Base-by-base conservation (phyloP, 257 asterid species). In the Euphrasia confusa region DNA sequence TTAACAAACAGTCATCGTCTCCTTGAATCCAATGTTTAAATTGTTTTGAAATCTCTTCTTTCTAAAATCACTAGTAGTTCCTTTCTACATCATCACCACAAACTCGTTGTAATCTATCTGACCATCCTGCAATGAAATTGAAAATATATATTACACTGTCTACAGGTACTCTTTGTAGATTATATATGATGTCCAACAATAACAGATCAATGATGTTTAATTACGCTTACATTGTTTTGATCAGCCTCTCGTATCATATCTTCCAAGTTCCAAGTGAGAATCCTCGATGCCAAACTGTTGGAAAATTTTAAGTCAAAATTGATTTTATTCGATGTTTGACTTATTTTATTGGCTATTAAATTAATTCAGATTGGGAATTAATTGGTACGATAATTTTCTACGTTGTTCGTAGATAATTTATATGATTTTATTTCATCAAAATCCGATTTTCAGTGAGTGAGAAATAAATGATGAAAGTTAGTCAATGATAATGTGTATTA, bases 1-100 rank as follows among this genome's bases (percentile, higher is more conserved):
- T 75, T 66, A 80, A 62, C 35, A 68, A 60, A 69, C 77, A 27
- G 75, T 72, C 68, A 58, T 66, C 18, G 78, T 64, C 64, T 80
- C 80, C 53, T 70, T 77, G 54, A 77, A 77, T 30, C 80, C 77
- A 52, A 73, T 56, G 54, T 21, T 73, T 35, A 80, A 70, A 49
- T 78, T 71, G 21, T 27, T 67, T 24, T 64, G 80, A 55, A 63
- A 30, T 71, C 70, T 77, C 66, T 73, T 81, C 75, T 70, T 78
- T 42, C 74, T 79, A 57, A 72, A 80, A 61, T 77, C 83, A 68
- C 74, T 21, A 69, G 72, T 21, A 69, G 72, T 70, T 33, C 74
- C 84, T 45, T 76, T 79, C 13, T 74, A 69, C 85, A 80, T 77
- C 85, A 80, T 80, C 7, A 73, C 75, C 68, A 80, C 82, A 67